A percentile compares a stretch with the other conserved stretches of the same genome.
These are phyloP conservation scores for Trichoderma pleuroti DNA, from an alignment of 2,329 filamentous ascomycete species.

Conservation along the genomic window DNA sequence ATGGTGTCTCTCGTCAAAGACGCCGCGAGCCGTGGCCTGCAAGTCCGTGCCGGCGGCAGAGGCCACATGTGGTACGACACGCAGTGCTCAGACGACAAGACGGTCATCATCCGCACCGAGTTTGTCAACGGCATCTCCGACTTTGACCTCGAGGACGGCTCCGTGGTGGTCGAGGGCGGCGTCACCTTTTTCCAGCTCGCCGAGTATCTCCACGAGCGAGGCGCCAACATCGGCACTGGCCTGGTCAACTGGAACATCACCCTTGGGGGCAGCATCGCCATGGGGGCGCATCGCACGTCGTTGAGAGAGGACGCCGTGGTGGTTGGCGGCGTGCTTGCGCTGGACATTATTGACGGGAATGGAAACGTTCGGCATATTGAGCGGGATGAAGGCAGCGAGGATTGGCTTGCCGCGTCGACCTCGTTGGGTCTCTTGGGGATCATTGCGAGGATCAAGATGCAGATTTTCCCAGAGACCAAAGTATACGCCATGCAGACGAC, in stretches of 20 bases:
- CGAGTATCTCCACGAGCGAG: slow-evolving; percentile 45
- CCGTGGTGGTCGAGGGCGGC: slow-evolving; percentile 49
- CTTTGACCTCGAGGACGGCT: slow-evolving; percentile 41
- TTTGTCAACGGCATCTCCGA: slow-evolving; percentile 43
- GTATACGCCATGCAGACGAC: slow-evolving; percentile 48
- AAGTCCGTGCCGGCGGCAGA: slow-evolving; percentile 47
- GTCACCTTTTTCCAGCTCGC: slow-evolving; percentile 51
- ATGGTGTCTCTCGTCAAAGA: slow-evolving; percentile 41
- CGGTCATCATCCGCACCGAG: slow-evolving; percentile 47
- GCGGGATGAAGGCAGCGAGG: slow-evolving; percentile 41
- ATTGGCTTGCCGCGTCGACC: slow-evolving; percentile 51
- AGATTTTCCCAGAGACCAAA: slow-evolving; percentile 49
- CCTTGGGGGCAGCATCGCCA: slow-evolving; percentile 48
- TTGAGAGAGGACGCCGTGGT: slow-evolving; percentile 49
- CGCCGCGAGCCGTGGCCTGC: slow-evolving; percentile 37
- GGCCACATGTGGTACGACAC: slow-evolving; percentile 54
- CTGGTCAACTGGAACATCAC: slow-evolving; percentile 55
- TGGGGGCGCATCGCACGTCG: slow-evolving; percentile 50
- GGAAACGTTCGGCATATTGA: slow-evolving; percentile 42
- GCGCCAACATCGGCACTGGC: slow-evolving; percentile 47
- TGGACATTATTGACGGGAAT: slow-evolving; percentile 49
- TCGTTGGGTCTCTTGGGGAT: slow-evolving; percentile 47
- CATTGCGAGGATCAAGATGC: slow-evolving; percentile 47
- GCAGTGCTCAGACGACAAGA: slow-evolving; percentile 48
- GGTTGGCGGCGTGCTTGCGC: slow-evolving; percentile 44